These are phyloP conservation scores for Kwoniella newhampshirensis DNA, from an alignment of 768 basidiomycete genomes.

Conservation along the genomic window DNA sequence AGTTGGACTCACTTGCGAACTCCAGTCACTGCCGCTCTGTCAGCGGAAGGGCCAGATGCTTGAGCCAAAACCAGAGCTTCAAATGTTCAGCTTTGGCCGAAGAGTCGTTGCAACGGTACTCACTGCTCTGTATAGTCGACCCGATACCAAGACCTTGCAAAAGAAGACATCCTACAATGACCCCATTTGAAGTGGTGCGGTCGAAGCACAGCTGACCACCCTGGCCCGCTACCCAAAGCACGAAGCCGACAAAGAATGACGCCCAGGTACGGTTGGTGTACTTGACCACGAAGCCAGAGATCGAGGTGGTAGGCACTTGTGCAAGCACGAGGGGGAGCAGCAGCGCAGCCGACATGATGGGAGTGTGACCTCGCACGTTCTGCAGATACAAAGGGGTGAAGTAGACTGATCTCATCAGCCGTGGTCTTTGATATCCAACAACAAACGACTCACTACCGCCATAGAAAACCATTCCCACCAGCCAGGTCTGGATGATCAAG, in stretches of 20 bases:
- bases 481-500: conserved; percentile 36
- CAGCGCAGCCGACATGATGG: conserved; percentile 34
- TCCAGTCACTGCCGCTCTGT: conserved; percentile 45
- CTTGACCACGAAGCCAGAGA: conserved; percentile 35
- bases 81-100: not conserved
- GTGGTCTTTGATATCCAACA: not conserved
- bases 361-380: conserved; percentile 30
- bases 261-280: conserved; percentile 27
- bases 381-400: conserved; percentile 38
- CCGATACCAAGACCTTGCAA: conserved; percentile 46
- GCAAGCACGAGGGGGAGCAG: conserved; percentile 39
- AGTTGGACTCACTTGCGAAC: conserved; percentile 20
- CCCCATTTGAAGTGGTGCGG: conserved; percentile 15
- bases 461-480: conserved; percentile 42
- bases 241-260: conserved; percentile 37
- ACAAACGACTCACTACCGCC: conserved; percentile 26
- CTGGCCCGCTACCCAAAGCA: conserved; percentile 38
- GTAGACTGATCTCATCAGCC: conserved; percentile 16
- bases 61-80: conserved; percentile 39
- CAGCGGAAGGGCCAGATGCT: conserved; percentile 26
- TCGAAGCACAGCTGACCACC: conserved; percentile 34
- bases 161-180: conserved; percentile 33
- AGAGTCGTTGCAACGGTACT: not conserved
- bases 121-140: conserved; percentile 39
- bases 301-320: conserved; percentile 28